phyloP scores from a whole-genome alignment of 1,284 basidiomycete species.

The Ceratobasidium sp. region DNA sequence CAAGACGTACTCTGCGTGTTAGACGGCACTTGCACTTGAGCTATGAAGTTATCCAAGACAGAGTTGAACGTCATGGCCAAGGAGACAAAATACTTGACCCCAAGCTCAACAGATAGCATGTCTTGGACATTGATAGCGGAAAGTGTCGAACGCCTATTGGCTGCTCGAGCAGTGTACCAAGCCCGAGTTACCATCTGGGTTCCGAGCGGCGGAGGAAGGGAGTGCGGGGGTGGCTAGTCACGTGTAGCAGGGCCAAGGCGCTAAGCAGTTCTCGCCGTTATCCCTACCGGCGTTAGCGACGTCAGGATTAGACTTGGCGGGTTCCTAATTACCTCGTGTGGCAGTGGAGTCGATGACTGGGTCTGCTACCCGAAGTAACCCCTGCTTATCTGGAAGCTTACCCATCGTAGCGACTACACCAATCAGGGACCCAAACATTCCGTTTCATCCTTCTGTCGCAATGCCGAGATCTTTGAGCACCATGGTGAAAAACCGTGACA shows the following conservation, averaged over 20 bases:
- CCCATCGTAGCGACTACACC: neutral
- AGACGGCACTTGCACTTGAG: neutral
- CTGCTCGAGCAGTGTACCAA: neutral
- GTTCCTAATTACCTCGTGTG: neutral
- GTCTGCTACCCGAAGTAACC: conserved; percentile 4
- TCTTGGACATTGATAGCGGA: neutral
- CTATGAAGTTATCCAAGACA: no score
- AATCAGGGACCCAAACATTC: conserved; percentile 9
- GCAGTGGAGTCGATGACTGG: conserved; percentile 13
- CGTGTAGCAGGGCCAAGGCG: conserved; percentile 8
- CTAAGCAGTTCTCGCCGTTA: neutral
- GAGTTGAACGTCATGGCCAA: neutral
- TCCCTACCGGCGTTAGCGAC: neutral
- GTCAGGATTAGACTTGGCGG: conserved; percentile 32
- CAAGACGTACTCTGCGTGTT: neutral
- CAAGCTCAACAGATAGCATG: neutral
- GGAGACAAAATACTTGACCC: neutral
- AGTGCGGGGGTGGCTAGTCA: conserved; percentile 14
- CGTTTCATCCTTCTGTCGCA: conserved; percentile 15
- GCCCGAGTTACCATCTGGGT: neutral
- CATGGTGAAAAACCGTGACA: neutral
- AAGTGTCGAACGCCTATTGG: neutral
- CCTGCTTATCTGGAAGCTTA: neutral
- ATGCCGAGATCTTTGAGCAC: neutral
- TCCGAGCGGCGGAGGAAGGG: neutral